phyloP scores from a whole-genome alignment of 2,329 filamentous ascomycete species.

The Cytospora paraplurivora region DNA sequence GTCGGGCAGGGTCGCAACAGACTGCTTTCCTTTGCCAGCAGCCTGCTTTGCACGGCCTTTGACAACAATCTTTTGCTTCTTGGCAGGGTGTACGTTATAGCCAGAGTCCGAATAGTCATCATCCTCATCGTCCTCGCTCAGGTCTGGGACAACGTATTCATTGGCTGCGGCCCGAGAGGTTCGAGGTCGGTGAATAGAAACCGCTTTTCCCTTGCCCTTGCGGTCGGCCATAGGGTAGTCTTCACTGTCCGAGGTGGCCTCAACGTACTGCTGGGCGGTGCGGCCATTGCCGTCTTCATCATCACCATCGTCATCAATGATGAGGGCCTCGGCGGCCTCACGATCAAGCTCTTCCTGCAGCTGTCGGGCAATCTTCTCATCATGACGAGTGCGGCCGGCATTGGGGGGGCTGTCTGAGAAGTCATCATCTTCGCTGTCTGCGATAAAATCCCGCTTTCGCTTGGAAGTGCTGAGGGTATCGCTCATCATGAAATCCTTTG shows the following conservation, averaged over 20 bases:
- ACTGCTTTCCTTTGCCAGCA: slow-evolving; percentile 15
- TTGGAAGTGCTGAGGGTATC: slow-evolving; percentile 46
- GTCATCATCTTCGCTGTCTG: slow-evolving; percentile 47
- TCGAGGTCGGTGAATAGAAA: slow-evolving; percentile 2
- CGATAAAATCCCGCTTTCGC: slow-evolving; percentile 48
- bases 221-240: slow-evolving; percentile 14
- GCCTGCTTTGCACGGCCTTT: slow-evolving; percentile 14
- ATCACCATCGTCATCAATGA: slow-evolving; percentile 30
- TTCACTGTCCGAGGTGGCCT: slow-evolving; percentile 16
- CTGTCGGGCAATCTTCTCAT: slow-evolving; percentile 56
- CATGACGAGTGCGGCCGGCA: slow-evolving; percentile 55
- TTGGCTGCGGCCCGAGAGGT: slow-evolving; percentile 11
- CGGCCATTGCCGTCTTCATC: slow-evolving; percentile 31
- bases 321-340: slow-evolving; percentile 16
- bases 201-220: slow-evolving; percentile 28
- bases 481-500: slow-evolving; percentile 8
- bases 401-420: slow-evolving; percentile 44
- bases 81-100: slow-evolving; percentile 16
- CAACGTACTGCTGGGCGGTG: slow-evolving; percentile 7
- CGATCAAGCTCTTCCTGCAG: slow-evolving; percentile 53
- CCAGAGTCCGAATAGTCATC: slow-evolving; percentile 25
- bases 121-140: slow-evolving; percentile 33
- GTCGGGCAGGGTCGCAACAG: background rate
- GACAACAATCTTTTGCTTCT: slow-evolving; percentile 23
- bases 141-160: slow-evolving; percentile 7